Base-by-base conservation (phyloP, 768 basidiomycete genomes). In the Lactarius psammicola region DNA sequence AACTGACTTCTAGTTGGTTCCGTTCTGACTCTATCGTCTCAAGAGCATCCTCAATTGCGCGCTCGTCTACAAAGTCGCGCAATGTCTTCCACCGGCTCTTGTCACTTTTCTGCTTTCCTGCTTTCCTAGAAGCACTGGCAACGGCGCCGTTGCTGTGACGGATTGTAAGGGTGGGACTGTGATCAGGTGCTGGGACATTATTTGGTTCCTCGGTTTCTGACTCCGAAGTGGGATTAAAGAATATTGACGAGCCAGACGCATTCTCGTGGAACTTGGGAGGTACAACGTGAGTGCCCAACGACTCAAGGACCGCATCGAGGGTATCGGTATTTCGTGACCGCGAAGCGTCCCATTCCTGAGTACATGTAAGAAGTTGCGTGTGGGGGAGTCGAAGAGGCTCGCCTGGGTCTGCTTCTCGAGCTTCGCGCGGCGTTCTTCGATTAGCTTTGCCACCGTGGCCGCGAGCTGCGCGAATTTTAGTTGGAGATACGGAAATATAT, bases 51-150 rank as follows among this genome's bases (percentile, higher is more conserved):
- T 94, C 92, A 42, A 94, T 86, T 8, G 86, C 88, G 34, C 86
- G 81, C 70, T 94, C 92, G 70, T 93, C 90, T 40, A 93, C 89
- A 74, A 94, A 94, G 73, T 94, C 91, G 38, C 92, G 83, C 38
- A 94, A 72, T 0, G 88, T 90, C 80, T 92, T 94, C 92, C 92
- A 93, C 36, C 78, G 80, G 46, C 78, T 80, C 64, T 85, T 79
- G 69, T 88, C 86, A 30, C 71, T 72, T 63, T 70, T 66, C 34
- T 68, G 70, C 3, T 63, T 69, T 31, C 60, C 59, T 13, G 60
- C 67, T 34, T 73, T 72, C 38, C 33, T 67, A 5, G 55, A 56
- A 33, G 60, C n/a, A 6, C 62, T 56, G 44, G 56, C 62, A 11
- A 55, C 63, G 46, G 51, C 38, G 10, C 69, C 71, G 3, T 73